Base-by-base conservation (phyloP, 2,329 filamentous ascomycete genomes). In the Phoma sp. region DNA sequence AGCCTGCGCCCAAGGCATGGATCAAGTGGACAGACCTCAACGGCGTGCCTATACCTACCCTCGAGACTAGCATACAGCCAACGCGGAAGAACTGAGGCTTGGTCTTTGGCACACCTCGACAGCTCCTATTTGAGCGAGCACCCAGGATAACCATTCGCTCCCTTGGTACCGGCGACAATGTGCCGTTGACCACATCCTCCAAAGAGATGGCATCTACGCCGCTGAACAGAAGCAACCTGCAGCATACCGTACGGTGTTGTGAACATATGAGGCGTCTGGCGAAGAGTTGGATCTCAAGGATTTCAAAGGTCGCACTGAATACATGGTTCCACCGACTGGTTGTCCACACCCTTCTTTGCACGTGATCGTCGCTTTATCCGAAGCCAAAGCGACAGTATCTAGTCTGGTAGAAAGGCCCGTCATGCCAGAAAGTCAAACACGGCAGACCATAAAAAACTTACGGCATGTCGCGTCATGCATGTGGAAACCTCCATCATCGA, bases 31-130 rank as follows among this genome's bases (percentile, higher is more conserved):
- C 61, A 19, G 61, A 58, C 19, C 43, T 72, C 24, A 70, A 72
- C 33, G 68, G 70, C 43, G 57, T 72, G 19, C 69, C 70, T 19
- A 67, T 73, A 43, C 69, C 70, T 27, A 67, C 60, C 4, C 63
- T 64, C 39, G 61, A 63, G 41, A 45, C 46, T 24, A 46, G 46
- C 46, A 58, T 62, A 13, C 41, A 47, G 25, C 63, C 64, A 12
- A 64, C 61, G 43, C 41, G 58, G 35, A 57, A 61, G 31, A 51
- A 63, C 22, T 59, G 50, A 51, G 31, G n/a, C n/a, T 35, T 22
- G 21, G 3, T 33, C n/a, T 4, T 17, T 17, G 15, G 9, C n/a
- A 17, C 32, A 9, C 3, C 15, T 8, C 32, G 6, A 35, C 32
- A 17, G 32, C 32, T 17, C 32, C 2, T 17, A 35, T 15, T 10